Percentiles rank a stretch among this genome's conserved stretches.
These are phyloP conservation scores for Adansonia gregorii DNA, from an alignment of 441 rosid species.

Conservation along the genomic window DNA sequence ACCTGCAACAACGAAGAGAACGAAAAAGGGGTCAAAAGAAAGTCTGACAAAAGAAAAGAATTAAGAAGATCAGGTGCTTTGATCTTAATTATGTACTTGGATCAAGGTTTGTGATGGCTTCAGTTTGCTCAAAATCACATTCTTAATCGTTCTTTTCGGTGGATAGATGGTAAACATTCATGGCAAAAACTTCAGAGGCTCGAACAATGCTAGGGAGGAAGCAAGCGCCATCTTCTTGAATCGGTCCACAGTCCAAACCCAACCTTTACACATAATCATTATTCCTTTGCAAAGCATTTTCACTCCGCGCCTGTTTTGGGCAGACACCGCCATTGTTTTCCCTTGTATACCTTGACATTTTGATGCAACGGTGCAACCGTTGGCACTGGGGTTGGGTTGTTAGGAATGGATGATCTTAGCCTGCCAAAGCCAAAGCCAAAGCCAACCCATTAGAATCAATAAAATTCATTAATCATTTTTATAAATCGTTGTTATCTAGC, in stretches of 20 bases:
- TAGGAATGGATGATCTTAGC: constrained; percentile 48
- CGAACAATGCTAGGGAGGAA: constrained; percentile 57
- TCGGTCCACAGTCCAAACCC: constrained; percentile 55
- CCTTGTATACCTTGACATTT: constrained; percentile 22
- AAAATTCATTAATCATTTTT: neutral
- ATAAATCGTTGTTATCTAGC: constrained; percentile 23
- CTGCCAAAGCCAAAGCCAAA: constrained; percentile 35
- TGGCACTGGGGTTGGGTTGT: constrained; percentile 36
- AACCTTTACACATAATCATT: constrained; percentile 63
- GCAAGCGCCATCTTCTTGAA: constrained; percentile 51
- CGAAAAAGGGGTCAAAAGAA: neutral
- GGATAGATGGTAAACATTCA: constrained; percentile 51
- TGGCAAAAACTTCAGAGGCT: constrained; percentile 66
- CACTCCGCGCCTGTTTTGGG: constrained; percentile 50
- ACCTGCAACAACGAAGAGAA: constrained; percentile 36
- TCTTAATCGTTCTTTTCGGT: neutral
- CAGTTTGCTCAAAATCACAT: constrained; percentile 27
- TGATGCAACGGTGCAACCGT: constrained; percentile 14
- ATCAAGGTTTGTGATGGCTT: constrained; percentile 35
- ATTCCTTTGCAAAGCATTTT: constrained; percentile 58
- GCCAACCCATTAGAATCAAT: neutral
- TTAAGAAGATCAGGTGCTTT: neutral
- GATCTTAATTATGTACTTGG: constrained; percentile 10
- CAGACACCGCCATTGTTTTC: constrained; percentile 64
- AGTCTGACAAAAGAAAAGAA: neutral